Evolutionary conservation across 2,329 filamentous ascomycete species (phyloP).

Genomic region (Berkeleyomyces rouxiae): DNA sequence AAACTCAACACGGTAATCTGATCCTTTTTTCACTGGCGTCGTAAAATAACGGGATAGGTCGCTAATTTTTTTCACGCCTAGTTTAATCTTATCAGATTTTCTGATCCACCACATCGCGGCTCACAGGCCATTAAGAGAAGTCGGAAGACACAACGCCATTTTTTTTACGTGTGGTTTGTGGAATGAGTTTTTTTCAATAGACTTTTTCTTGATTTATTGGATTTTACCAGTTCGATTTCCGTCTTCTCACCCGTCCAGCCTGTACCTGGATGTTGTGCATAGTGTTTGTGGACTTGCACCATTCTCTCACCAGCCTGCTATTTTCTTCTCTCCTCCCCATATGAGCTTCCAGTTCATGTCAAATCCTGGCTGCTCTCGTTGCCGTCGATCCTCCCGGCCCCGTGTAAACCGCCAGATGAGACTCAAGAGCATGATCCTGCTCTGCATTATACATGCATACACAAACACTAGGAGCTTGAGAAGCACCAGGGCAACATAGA

Average conservation of each 20-base stretch:
- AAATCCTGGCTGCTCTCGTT: neutral
- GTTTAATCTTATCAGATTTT: constrained; percentile 3
- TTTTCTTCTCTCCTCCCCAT: neutral
- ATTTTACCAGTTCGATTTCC: neutral
- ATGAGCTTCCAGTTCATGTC: neutral
- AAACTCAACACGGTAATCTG: neutral
- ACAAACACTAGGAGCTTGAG: no score
- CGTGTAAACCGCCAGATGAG: neutral
- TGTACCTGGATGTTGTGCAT: no score
- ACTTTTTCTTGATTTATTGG: neutral
- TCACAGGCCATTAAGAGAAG: neutral
- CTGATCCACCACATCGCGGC: neutral
- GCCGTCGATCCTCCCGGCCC: neutral
- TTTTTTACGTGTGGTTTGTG: neutral
- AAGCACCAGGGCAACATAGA: no score
- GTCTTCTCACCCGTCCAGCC: neutral
- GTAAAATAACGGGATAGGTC: neutral
- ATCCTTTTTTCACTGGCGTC: neutral
- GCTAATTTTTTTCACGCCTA: neutral
- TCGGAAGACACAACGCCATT: neutral
- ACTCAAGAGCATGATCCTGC: neutral
- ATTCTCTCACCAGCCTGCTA: neutral
- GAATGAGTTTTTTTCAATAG: neutral
- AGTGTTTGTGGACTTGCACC: no score
- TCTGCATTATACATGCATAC: neutral